Conservation (phyloP, 192 early-diverging fungal genomes). For the Coemansia sp. region DNA sequence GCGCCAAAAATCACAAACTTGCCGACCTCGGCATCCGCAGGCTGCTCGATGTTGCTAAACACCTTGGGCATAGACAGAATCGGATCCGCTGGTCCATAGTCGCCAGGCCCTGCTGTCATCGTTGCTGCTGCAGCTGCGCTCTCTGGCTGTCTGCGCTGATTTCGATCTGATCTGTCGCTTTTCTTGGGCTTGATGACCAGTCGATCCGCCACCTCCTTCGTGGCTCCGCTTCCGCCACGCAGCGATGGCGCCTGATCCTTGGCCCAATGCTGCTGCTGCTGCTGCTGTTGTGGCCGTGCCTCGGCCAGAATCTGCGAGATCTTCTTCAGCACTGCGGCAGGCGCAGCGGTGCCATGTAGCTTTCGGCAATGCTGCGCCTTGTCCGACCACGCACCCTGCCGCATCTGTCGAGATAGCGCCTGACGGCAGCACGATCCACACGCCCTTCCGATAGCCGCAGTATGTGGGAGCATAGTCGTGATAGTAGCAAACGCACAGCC, state of each 20-base stretch:
- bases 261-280: neutral
- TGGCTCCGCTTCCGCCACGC: no score
- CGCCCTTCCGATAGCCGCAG: neutral
- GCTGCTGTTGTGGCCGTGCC: constrained; percentile 12
- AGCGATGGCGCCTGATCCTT: neutral
- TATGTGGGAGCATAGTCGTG: neutral
- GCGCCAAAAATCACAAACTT: constrained; percentile 66
- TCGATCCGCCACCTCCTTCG: neutral
- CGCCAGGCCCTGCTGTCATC: neutral
- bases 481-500: no score
- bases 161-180: neutral
- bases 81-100: constrained; percentile 11
- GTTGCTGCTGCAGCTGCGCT: neutral
- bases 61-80: constrained; percentile 34
- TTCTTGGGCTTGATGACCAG: neutral
- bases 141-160: neutral
- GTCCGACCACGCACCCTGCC: neutral
- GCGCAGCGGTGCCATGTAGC: constrained; percentile 11
- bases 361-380: neutral
- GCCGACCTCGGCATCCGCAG: constrained; percentile 57
- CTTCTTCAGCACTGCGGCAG: constrained; percentile 13
- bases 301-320: constrained; percentile 26
- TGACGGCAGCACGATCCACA: constrained; percentile 4
- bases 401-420: neutral
- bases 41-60: constrained; percentile 55